These are phyloP conservation scores for Myriosclerotinia duriaeana DNA, from an alignment of 2,329 filamentous ascomycete genomes.

Conservation along the genomic window DNA sequence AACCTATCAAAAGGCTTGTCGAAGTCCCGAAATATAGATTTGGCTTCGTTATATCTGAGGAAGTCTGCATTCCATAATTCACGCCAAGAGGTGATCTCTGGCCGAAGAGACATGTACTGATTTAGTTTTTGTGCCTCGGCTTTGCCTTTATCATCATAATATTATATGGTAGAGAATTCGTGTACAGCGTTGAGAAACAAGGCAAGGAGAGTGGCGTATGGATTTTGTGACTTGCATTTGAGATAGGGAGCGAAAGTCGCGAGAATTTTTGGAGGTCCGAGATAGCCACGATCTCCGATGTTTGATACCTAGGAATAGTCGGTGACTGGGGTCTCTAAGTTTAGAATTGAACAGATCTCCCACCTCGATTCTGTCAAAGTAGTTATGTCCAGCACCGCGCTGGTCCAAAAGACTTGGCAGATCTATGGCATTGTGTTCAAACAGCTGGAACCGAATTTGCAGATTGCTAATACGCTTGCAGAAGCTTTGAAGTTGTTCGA, in stretches of 20 bases:
- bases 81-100: not conserved
- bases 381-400: not conserved
- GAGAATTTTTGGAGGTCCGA: slow-evolving; percentile 6
- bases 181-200: slow-evolving; percentile 23
- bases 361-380: slow-evolving; percentile 23
- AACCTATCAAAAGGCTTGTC: slow-evolving; percentile 15
- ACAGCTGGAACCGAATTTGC: slow-evolving; percentile 2
- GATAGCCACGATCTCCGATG: slow-evolving; percentile 18
- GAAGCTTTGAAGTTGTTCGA: slow-evolving; percentile 2
- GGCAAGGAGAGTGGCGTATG: slow-evolving; percentile 24
- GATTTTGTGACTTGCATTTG: slow-evolving; percentile 15
- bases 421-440: slow-evolving; percentile 12
- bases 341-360: not conserved
- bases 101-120: slow-evolving; percentile 4
- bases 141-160: not conserved
- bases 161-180: not conserved
- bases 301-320: slow-evolving; percentile 16
- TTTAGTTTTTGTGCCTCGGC: not conserved
- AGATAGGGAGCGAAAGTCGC: slow-evolving; percentile 12
- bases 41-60: slow-evolving; percentile 3
- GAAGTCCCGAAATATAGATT: not conserved
- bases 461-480: slow-evolving; percentile 5
- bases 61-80: not conserved
- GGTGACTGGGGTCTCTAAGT: not conserved
- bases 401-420: not conserved